Evolutionary conservation across 192 early-diverging fungal genomes (phyloP).

Genomic region (Coemansia sp.): DNA sequence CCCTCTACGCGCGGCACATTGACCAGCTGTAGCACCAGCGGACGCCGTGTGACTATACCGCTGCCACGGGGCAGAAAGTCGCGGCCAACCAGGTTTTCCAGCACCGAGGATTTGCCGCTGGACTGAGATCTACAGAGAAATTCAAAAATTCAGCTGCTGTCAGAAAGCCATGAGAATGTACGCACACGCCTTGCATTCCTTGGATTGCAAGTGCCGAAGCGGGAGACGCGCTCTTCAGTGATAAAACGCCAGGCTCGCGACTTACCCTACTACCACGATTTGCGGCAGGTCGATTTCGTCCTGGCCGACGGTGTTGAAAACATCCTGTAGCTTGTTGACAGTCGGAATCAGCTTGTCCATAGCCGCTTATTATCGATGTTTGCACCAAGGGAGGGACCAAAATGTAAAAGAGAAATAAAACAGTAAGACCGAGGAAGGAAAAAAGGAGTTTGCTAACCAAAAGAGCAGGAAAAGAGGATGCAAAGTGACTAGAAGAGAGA

Average conservation of each 20-base stretch:
- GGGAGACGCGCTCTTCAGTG: no score
- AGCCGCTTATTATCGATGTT: background rate
- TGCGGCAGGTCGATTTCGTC: constrained; percentile 77
- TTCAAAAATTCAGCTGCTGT: background rate
- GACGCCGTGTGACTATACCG: constrained; percentile 80
- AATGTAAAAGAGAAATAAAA: constrained; percentile 1
- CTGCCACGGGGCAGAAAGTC: constrained; percentile 96
- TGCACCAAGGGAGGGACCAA: no score
- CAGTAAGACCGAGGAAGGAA: background rate
- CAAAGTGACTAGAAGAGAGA: no score
- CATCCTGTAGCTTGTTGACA: constrained; percentile 80
- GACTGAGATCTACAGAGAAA: constrained; percentile 63
- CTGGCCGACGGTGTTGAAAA: constrained; percentile 71
- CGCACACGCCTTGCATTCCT: no score
- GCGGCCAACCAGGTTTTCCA: constrained; percentile 96
- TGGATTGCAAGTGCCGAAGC: no score
- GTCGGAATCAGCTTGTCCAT: constrained; percentile 81
- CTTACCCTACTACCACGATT: constrained; percentile 79
- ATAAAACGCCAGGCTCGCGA: no score
- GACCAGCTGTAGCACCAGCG: constrained; percentile 76
- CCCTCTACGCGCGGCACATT: constrained; percentile 44
- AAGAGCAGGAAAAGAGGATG: no score
- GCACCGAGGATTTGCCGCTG: constrained; percentile 94
- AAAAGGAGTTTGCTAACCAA: background rate
- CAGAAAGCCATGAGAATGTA: no score